A percentile compares a stretch with the other conserved stretches of the same genome.
These are phyloP conservation scores for Pleurotus platypus DNA, from an alignment of 768 basidiomycete species.

Conservation along the genomic window DNA sequence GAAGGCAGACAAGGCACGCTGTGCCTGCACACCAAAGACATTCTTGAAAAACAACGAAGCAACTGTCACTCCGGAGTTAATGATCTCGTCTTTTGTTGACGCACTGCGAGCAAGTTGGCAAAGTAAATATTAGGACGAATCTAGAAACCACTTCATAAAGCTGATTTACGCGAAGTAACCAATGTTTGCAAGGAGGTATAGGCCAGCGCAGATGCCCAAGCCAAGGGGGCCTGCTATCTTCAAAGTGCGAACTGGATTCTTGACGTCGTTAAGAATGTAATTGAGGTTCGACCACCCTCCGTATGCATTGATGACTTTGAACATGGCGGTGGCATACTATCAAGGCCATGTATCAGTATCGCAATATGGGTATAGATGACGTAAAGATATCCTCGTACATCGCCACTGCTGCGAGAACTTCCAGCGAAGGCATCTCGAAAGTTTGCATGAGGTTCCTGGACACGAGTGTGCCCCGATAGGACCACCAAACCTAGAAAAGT, in stretches of 20 bases:
- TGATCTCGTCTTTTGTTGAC: constrained; percentile 45
- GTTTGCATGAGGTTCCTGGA: constrained; percentile 48
- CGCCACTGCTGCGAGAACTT: constrained; percentile 44
- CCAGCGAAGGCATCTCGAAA: constrained; percentile 53
- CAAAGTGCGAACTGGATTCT: constrained; percentile 55
- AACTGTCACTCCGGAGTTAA: constrained; percentile 46
- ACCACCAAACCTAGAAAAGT: constrained; percentile 50
- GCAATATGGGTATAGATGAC: not conserved
- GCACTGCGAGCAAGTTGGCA: constrained; percentile 19
- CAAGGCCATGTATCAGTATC: not conserved
- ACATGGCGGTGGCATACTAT: constrained; percentile 58
- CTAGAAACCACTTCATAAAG: not conserved
- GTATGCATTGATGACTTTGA: constrained; percentile 47
- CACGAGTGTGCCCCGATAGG: constrained; percentile 45
- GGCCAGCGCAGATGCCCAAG: constrained; percentile 44
- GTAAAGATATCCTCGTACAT: constrained; percentile 25
- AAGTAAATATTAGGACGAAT: no score
- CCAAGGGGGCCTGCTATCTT: constrained; percentile 61
- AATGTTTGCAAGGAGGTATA: constrained; percentile 56
- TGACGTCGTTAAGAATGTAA: constrained; percentile 59
- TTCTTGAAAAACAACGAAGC: constrained; percentile 57
- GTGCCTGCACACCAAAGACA: constrained; percentile 50
- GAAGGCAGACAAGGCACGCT: constrained; percentile 51
- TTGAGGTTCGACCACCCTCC: constrained; percentile 55
- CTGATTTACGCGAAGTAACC: constrained; percentile 45